Percentiles rank a stretch among this genome's conserved stretches.
Conservation (phyloP, 129 eudicot species). For the Arctium minus region DNA sequence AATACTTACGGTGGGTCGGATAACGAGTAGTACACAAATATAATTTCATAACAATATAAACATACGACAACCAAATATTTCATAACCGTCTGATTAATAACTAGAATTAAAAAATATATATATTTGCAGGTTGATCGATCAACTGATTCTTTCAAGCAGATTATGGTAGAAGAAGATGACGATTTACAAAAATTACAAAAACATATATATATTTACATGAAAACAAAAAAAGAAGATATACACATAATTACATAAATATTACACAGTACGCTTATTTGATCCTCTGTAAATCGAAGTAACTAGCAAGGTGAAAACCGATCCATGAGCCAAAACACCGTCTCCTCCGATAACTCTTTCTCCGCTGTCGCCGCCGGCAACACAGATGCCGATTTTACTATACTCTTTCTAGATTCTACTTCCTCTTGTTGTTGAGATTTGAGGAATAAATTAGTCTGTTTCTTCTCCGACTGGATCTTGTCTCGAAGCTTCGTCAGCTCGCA, state of each 20-base stretch:
- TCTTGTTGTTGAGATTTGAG: constrained; percentile 12
- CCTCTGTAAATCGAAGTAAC: background rate
- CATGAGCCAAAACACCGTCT: constrained; percentile 31
- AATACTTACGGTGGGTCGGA: no score
- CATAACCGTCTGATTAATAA: no score
- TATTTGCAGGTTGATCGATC: background rate
- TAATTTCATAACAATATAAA: no score
- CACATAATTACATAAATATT: background rate
- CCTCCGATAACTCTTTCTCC: constrained; percentile 8
- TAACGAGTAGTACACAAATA: no score
- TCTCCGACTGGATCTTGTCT: constrained; percentile 16
- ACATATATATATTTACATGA: background rate
- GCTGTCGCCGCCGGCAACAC: background rate
- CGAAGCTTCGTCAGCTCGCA: constrained; percentile 20
- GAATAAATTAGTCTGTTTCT: background rate
- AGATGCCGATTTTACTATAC: background rate
- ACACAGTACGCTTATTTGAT: background rate
- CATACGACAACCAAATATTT: no score
- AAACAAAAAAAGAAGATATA: background rate
- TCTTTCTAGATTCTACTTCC: constrained; percentile 4
- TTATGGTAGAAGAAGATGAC: background rate
- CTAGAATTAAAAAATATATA: no score
- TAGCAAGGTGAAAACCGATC: constrained; percentile 32
- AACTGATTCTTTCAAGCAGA: background rate
- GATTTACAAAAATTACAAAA: background rate